Percentiles rank a stretch among this genome's conserved stretches.
Conservation (phyloP, 139 green algal genomes). For the Penium margaritaceum region DNA sequence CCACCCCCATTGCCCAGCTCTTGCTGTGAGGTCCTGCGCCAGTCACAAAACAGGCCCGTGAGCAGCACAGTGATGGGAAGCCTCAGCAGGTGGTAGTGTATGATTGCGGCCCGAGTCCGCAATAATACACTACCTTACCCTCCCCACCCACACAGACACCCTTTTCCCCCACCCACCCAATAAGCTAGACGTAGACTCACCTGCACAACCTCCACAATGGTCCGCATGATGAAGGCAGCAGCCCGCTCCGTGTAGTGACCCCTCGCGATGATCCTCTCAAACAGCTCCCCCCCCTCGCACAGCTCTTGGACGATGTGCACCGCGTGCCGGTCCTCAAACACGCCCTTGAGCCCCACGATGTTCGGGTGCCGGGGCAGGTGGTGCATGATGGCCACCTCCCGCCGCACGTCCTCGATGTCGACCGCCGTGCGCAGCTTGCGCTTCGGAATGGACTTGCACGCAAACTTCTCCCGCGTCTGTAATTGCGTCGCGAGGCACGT, state of each 20-base stretch:
- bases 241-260: conserved; percentile 64
- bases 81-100: too few relatives aligned
- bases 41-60: too few relatives aligned
- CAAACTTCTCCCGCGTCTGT: conserved; percentile 53
- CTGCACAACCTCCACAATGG: conserved; percentile 82
- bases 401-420: conserved; percentile 87
- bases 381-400: conserved; percentile 92
- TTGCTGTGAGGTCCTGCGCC: too few relatives aligned
- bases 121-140: too few relatives aligned
- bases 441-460: conserved; percentile 90
- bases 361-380: conserved; percentile 74
- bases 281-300: conserved; percentile 87
- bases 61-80: too few relatives aligned
- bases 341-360: conserved; percentile 60
- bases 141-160: too few relatives aligned
- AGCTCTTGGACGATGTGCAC: conserved; percentile 73
- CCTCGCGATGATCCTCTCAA: conserved; percentile 65
- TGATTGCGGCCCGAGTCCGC: too few relatives aligned
- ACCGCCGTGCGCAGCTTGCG: conserved; percentile 72
- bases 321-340: conserved; percentile 37
- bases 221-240: conserved; percentile 71
- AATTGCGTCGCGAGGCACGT: conserved; percentile 13
- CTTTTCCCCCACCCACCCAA: too few relatives aligned
- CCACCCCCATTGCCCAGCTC: too few relatives aligned
- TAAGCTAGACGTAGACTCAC: too few relatives aligned